A percentile compares a stretch with the other conserved stretches of the same genome.
These are phyloP conservation scores for Pseudopithomyces maydicus DNA, from an alignment of 2,329 filamentous ascomycete genomes.

Conservation along the genomic window DNA sequence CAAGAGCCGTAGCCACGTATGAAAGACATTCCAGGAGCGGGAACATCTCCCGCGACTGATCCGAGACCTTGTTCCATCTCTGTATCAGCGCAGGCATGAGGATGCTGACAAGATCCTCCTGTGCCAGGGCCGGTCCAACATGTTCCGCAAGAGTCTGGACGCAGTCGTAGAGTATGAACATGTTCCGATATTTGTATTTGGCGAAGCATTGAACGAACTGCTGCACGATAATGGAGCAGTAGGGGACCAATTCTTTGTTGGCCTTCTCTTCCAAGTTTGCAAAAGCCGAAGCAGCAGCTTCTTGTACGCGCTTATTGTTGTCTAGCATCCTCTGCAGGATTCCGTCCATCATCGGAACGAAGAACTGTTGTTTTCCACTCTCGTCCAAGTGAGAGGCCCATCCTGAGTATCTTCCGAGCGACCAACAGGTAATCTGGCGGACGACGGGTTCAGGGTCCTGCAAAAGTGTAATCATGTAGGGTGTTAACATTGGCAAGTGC, in stretches of 20 bases:
- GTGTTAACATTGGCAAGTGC: slow-evolving; percentile 86
- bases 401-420: slow-evolving; percentile 86
- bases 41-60: slow-evolving; percentile 92
- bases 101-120: slow-evolving; percentile 77
- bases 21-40: slow-evolving; percentile 95
- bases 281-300: slow-evolving; percentile 94
- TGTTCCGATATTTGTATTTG: slow-evolving; percentile 98
- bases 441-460: slow-evolving; percentile 88
- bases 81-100: slow-evolving; percentile 93
- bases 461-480: slow-evolving; percentile 85
- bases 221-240: slow-evolving; percentile 85
- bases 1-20: slow-evolving; percentile 87
- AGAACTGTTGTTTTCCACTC: slow-evolving; percentile 74
- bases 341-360: slow-evolving; percentile 96
- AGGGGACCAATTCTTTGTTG: slow-evolving; percentile 77
- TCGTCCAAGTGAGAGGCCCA: slow-evolving; percentile 84
- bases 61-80: slow-evolving; percentile 83
- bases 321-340: slow-evolving; percentile 95
- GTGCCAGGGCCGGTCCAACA: slow-evolving; percentile 80
- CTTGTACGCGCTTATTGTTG: slow-evolving; percentile 96
- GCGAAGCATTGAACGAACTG: slow-evolving; percentile 92
- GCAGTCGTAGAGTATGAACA: slow-evolving; percentile 98
- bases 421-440: slow-evolving; percentile 97
- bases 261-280: slow-evolving; percentile 95
- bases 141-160: slow-evolving; percentile 95